Conservation (phyloP, 768 basidiomycete species). For the Pleurotus platypus region DNA sequence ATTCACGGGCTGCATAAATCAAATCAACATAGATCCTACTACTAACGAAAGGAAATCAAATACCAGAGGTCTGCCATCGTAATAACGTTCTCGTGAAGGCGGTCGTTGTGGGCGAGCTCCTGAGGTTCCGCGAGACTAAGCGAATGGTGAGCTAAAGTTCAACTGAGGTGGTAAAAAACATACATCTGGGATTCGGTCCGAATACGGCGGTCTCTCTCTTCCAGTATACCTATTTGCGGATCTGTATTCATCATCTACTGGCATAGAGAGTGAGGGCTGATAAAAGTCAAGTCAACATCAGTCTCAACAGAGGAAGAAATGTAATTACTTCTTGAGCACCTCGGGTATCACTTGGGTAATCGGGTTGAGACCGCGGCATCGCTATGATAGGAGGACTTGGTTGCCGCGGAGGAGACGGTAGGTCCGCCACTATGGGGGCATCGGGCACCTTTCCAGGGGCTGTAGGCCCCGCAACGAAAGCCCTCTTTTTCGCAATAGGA, state of each 20-base stretch:
- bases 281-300: neutral
- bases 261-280: neutral
- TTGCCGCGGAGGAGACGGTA: no score
- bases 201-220: neutral
- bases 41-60: neutral
- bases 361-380: no score
- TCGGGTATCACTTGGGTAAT: neutral
- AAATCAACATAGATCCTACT: neutral
- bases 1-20: neutral
- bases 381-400: no score
- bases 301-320: neutral
- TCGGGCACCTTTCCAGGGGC: constrained; percentile 3
- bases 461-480: constrained; percentile 8
- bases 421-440: no score
- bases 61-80: neutral
- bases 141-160: neutral
- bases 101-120: neutral
- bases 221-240: neutral
- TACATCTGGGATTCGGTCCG: neutral
- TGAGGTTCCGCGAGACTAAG: neutral
- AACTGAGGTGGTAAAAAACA: neutral
- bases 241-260: neutral
- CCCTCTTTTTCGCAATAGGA: constrained; percentile 30
- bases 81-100: neutral
- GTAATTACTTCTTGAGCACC: neutral